Conservation (phyloP, 768 basidiomycete species). For the Pulveroboletus sp. region DNA sequence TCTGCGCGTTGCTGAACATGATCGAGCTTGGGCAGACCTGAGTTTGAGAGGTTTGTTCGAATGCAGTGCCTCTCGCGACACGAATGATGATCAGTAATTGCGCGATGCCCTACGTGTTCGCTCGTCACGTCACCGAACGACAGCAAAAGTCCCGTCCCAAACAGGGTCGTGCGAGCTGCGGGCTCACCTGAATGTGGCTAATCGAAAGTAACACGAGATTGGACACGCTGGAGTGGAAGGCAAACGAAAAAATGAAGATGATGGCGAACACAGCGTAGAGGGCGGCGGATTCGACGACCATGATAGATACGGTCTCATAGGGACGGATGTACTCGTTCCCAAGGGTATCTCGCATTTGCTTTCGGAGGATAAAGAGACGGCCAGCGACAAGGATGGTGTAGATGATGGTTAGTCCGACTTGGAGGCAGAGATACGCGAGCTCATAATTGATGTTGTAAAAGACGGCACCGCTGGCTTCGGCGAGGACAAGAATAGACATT, state of each 20-base stretch:
- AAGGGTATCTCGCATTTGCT: slow-evolving; percentile 8
- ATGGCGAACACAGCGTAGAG: slow-evolving; percentile 25
- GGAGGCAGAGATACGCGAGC: slow-evolving; percentile 27
- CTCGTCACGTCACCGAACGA: background rate
- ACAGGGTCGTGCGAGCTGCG: background rate
- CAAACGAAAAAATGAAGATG: slow-evolving; percentile 31
- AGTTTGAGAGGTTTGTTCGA: background rate
- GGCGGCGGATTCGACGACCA: slow-evolving; percentile 36
- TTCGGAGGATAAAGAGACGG: slow-evolving; percentile 25
- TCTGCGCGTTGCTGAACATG: background rate
- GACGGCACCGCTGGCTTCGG: slow-evolving; percentile 2
- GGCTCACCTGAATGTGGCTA: slow-evolving; percentile 30
- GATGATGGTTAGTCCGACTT: slow-evolving; percentile 29
- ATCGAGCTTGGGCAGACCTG: background rate
- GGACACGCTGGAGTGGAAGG: slow-evolving; percentile 18
- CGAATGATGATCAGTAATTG: slow-evolving; percentile 35
- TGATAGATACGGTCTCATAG: slow-evolving; percentile 27
- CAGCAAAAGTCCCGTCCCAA: background rate
- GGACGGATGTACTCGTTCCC: slow-evolving; percentile 13
- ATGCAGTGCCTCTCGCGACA: slow-evolving; percentile 29
- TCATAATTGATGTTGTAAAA: slow-evolving; percentile 20
- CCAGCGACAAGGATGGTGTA: slow-evolving; percentile 28
- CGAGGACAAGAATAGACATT: slow-evolving; percentile 16
- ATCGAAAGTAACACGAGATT: slow-evolving; percentile 33
- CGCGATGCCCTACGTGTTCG: slow-evolving; percentile 27